These are phyloP conservation scores for Ehretia macrophylla DNA, from an alignment of 257 asterid species.

Conservation along the genomic window DNA sequence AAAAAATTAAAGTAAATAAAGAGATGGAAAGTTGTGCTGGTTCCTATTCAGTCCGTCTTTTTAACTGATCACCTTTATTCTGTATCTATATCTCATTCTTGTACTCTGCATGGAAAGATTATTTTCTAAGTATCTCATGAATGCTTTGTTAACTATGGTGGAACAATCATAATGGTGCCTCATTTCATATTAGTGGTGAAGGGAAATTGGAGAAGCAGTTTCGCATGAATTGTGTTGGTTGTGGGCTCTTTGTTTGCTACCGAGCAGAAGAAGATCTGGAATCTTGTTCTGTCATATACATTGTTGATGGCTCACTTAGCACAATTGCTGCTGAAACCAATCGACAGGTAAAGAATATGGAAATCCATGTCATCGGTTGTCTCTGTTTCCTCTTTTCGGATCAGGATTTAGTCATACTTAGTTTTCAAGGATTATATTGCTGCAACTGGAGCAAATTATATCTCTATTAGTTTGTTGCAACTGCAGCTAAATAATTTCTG, in stretches of 20 bases:
- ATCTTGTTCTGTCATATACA: slow-evolving; percentile 72
- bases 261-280: slow-evolving; percentile 89
- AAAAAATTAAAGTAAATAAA: too few species aligned
- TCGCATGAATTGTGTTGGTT: slow-evolving; percentile 88
- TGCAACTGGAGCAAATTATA: too few species aligned
- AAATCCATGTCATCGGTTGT: slow-evolving; percentile 1
- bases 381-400: background rate
- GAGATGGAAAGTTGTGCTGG: too few species aligned
- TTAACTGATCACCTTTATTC: background rate
- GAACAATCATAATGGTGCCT: background rate
- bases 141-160: background rate
- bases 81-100: background rate
- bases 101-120: background rate
- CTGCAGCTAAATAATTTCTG: too few species aligned
- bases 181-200: slow-evolving; percentile 62
- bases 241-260: slow-evolving; percentile 93
- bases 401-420: too few species aligned
- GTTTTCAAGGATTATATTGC: too few species aligned
- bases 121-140: background rate
- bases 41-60: too few species aligned
- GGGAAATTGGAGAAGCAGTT: slow-evolving; percentile 92
- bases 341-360: slow-evolving; percentile 61
- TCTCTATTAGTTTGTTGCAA: too few species aligned
- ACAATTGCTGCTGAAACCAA: slow-evolving; percentile 97
- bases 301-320: slow-evolving; percentile 94